These are phyloP conservation scores for Camelina sativa DNA, from an alignment of 345 rosid species.

Conservation along the genomic window DNA sequence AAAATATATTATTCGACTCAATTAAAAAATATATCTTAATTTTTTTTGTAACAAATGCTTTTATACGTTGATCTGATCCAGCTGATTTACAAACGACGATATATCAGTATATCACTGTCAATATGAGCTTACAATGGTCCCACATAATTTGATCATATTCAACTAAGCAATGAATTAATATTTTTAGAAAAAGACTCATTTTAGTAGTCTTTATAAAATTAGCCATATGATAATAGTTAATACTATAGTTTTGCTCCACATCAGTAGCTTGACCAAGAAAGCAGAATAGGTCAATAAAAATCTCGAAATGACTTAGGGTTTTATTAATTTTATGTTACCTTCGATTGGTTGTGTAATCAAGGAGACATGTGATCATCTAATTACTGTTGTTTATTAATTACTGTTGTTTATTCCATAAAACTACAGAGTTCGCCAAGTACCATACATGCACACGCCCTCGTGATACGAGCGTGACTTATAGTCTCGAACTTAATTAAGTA, in stretches of 20 bases:
- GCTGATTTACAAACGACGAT: conserved; percentile 22
- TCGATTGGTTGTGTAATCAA: background rate
- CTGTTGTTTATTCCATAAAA: background rate
- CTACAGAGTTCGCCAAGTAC: conserved; percentile 5
- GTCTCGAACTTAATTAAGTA: background rate
- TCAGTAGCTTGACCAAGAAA: background rate
- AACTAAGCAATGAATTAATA: too few relatives aligned
- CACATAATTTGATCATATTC: background rate
- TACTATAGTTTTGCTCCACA: too few relatives aligned
- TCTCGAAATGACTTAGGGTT: background rate
- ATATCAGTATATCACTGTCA: conserved; percentile 23
- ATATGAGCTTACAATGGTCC: conserved; percentile 24
- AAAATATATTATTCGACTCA: conserved; percentile 2
- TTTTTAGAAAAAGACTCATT: too few relatives aligned
- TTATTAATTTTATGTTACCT: background rate
- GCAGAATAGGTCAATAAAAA: background rate
- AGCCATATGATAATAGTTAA: too few relatives aligned
- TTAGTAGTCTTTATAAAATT: too few relatives aligned
- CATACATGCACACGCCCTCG: conserved; percentile 21
- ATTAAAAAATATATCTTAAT: background rate
- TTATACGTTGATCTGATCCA: conserved; percentile 11
- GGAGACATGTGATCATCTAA: conserved; percentile 5
- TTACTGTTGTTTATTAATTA: background rate
- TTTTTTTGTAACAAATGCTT: background rate
- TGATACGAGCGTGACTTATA: background rate